Conservation (phyloP, 1,284 basidiomycete genomes). For the Prillingera fragicola region DNA sequence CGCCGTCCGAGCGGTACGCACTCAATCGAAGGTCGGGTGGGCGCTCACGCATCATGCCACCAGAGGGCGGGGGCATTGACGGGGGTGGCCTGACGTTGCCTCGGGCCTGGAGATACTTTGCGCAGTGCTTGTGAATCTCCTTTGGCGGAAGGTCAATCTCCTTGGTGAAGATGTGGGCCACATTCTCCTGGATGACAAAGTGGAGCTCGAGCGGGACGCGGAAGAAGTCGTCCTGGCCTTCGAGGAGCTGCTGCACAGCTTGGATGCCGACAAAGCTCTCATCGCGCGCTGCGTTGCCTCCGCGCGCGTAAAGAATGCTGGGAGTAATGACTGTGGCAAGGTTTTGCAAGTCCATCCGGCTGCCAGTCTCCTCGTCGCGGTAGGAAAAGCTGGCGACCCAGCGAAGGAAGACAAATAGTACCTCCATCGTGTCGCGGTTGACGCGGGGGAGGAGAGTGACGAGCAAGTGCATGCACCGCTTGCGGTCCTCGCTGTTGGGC, state of each 20-base stretch:
- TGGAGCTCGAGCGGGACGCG: constrained; percentile 79
- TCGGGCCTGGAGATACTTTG: constrained; percentile 58
- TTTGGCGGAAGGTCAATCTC: constrained; percentile 77
- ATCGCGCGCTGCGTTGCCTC: constrained; percentile 79
- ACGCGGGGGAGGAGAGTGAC: constrained; percentile 82
- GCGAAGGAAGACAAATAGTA: constrained; percentile 95
- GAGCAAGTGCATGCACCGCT: constrained; percentile 78
- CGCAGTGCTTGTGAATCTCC: constrained; percentile 84
- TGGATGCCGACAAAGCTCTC: constrained; percentile 89
- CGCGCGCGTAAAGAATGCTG: constrained; percentile 83
- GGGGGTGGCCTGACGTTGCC: neutral
- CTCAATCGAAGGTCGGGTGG: constrained; percentile 22
- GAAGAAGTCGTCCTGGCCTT: constrained; percentile 92
- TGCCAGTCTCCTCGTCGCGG: constrained; percentile 95
- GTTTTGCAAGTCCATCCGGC: constrained; percentile 96
- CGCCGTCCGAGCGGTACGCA: constrained; percentile 23
- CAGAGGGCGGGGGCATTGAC: neutral
- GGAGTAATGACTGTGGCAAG: constrained; percentile 97
- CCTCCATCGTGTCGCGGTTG: constrained; percentile 96
- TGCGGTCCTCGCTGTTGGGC: constrained; percentile 69
- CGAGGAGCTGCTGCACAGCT: constrained; percentile 76
- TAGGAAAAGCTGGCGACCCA: constrained; percentile 99
- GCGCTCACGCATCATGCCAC: constrained; percentile 12
- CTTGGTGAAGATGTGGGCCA: constrained; percentile 74
- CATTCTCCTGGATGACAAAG: constrained; percentile 65